Evolutionary conservation across 2,329 filamentous ascomycete species (phyloP), one percentile per base, ranked within the genome.

Genomic region (Trichophyton mentagrophytes): DNA sequence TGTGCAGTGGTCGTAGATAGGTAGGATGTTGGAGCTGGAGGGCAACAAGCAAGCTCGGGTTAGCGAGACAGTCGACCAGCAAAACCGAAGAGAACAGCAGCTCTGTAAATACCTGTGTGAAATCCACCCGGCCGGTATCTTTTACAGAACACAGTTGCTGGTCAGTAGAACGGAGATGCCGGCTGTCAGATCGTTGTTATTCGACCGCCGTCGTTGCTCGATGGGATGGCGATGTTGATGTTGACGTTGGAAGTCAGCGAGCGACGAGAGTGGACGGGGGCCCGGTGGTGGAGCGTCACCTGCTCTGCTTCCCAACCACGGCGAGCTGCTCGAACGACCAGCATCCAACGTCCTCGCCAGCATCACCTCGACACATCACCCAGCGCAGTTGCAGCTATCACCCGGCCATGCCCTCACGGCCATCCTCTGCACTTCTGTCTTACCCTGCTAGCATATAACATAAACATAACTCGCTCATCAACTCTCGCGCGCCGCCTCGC

Each of bases 401-500:
- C 40, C 36, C 40, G 57, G 57, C 57, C 57, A 59, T 59, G 42
- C 40, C 42, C 47, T 38, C 42, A 58, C 56, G 30, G 27, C 30
- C 36, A 44, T 6, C 25, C 6, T n/a, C 51, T 36, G 51, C 51
- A 13, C 56, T 42, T 13, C n/a, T 20, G 36, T 58, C 56, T 58
- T 20, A 17, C 20, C 25, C 56, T 58, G 51, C 27, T 36, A 13
- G 51, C 40, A 42, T 49, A 13, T 38, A 11, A 13, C 9, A 38
- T 38, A 38, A 11, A 53, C 36, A 22, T 61, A 61, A 36, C 33
- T 40, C n/a, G 6, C 25, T 38, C 13, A 11, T 56, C 60, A 7
- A 36, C 25, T 4, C n/a, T 49, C 60, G 13, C 57, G 30, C 59
- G 33, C 38, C 49, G 25, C 53, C 9, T 81, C 78, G 78, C 59